phyloP scores from a whole-genome alignment of 768 basidiomycete genomes.

The Amanita phalloides region DNA sequence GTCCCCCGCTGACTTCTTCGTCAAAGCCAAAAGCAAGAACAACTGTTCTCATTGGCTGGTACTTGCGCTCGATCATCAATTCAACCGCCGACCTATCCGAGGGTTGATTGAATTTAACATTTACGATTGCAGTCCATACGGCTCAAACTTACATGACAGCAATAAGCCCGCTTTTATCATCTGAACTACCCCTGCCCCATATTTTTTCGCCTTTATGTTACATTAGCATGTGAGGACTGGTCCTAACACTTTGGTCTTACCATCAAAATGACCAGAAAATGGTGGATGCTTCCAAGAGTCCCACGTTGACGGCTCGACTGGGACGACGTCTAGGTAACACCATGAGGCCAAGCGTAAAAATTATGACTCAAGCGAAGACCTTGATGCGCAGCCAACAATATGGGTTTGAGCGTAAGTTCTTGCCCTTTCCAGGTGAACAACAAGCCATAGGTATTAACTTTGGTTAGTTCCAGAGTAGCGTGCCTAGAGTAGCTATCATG shows the following conservation, averaged over 20 bases:
- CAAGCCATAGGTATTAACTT: constrained; percentile 71
- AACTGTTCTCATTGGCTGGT: constrained; percentile 51
- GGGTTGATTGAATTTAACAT: not conserved
- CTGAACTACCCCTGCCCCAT: constrained; percentile 40
- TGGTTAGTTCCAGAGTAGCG: constrained; percentile 44
- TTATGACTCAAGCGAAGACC: constrained; percentile 21
- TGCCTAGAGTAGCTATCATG: constrained; percentile 29
- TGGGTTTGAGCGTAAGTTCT: constrained; percentile 50
- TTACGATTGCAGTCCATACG: not conserved
- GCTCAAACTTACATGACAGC: constrained; percentile 15
- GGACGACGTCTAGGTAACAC: constrained; percentile 41
- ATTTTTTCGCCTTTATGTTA: constrained; percentile 21
- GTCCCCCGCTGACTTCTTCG: constrained; percentile 51
- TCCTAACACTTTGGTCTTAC: constrained; percentile 12
- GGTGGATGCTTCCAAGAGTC: constrained; percentile 47
- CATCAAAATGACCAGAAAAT: constrained; percentile 47
- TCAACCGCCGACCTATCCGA: constrained; percentile 9
- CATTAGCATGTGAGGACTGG: not conserved
- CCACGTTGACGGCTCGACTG: constrained; percentile 39
- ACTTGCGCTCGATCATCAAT: constrained; percentile 27
- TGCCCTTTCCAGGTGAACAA: constrained; percentile 65
- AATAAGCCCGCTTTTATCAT: constrained; percentile 31
- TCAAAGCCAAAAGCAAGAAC: constrained; percentile 67
- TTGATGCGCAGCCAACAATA: constrained; percentile 61
- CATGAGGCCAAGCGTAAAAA: constrained; percentile 1